phyloP scores from a whole-genome alignment of 441 rosid species.

The Adansonia madagascariensis region DNA sequence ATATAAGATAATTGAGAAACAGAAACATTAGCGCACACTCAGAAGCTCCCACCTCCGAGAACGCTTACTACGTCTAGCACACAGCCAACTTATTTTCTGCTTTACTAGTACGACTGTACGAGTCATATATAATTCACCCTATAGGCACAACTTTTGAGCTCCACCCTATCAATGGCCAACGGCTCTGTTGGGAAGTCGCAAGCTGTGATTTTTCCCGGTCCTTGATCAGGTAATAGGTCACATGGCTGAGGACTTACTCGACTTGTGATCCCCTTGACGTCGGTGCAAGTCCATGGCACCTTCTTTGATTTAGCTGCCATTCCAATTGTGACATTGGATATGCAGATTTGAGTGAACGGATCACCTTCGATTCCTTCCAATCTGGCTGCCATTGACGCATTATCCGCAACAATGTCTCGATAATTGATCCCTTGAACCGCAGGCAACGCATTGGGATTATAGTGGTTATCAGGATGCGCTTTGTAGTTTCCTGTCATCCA shows the following conservation, averaged over 20 bases:
- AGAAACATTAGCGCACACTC: not conserved
- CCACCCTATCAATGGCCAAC: slow-evolving; percentile 66
- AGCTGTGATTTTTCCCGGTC: slow-evolving; percentile 40
- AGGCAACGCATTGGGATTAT: slow-evolving; percentile 71
- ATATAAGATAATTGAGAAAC: not conserved
- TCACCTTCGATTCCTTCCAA: slow-evolving; percentile 64
- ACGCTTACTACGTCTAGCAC: not conserved
- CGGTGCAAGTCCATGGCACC: slow-evolving; percentile 67
- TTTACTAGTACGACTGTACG: slow-evolving; percentile 12
- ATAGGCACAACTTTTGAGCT: slow-evolving; percentile 56
- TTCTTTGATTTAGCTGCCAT: slow-evolving; percentile 73
- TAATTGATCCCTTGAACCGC: slow-evolving; percentile 60
- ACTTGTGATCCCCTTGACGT: slow-evolving; percentile 54
- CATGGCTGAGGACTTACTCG: slow-evolving; percentile 61
- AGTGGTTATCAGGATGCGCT: slow-evolving; percentile 58
- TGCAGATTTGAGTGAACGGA: slow-evolving; percentile 61
- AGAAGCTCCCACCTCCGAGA: not conserved
- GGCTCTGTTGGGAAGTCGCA: slow-evolving; percentile 67
- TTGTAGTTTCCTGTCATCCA: slow-evolving; percentile 69
- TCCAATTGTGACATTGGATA: slow-evolving; percentile 61
- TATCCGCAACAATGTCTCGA: slow-evolving; percentile 59
- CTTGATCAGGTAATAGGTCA: slow-evolving; percentile 53
- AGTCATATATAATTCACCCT: slow-evolving; percentile 40
- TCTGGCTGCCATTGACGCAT: slow-evolving; percentile 61
- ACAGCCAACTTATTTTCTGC: not conserved